These are phyloP conservation scores for Thuidium tamariscinum DNA, from an alignment of 225 moss, liverwort and hornwort species.

Conservation along the genomic window DNA sequence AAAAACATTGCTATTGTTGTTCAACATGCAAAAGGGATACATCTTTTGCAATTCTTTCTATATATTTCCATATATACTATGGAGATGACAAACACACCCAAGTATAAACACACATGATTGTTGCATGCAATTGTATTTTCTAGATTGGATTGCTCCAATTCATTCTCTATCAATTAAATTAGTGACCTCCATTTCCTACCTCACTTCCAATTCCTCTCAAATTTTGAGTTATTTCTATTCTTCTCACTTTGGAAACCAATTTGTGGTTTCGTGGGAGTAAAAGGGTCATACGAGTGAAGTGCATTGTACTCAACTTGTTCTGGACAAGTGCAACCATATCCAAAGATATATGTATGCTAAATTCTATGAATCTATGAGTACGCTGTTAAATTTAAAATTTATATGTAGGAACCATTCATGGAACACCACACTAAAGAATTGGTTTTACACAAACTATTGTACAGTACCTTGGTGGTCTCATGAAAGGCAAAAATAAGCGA, in stretches of 20 bases:
- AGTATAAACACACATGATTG: background rate
- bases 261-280: background rate
- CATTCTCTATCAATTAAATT: background rate
- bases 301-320: background rate
- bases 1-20: background rate
- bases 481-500: background rate
- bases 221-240: background rate
- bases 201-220: background rate
- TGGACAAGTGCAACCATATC: background rate
- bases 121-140: no score
- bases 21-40: accelerated
- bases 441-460: background rate
- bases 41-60: background rate
- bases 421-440: background rate
- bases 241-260: accelerated
- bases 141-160: accelerated
- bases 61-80: background rate
- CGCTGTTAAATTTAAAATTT: background rate
- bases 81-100: background rate
- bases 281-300: background rate
- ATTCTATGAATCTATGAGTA: background rate
- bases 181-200: background rate
- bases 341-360: background rate
- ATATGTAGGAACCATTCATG: background rate
- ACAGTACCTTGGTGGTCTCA: background rate